Conservation (phyloP, 129 eudicot species). For the Saussurea involucrata region DNA sequence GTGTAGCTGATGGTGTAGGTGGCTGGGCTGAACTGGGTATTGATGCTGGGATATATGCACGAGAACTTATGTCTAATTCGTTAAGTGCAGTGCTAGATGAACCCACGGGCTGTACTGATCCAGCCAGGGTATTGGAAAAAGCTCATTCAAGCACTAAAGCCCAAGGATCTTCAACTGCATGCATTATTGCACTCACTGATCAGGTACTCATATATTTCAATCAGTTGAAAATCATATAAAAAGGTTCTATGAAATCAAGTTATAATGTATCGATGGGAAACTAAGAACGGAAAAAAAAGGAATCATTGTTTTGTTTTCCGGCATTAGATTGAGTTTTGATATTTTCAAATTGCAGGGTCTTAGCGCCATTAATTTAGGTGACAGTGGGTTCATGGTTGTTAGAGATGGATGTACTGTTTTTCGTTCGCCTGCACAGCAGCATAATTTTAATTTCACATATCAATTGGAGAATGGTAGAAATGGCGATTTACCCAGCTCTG, state of each 20-base stretch:
- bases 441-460: slow-evolving; percentile 72
- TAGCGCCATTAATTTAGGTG: slow-evolving; percentile 73
- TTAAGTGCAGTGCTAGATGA: slow-evolving; percentile 64
- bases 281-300: background rate
- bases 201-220: slow-evolving; percentile 34
- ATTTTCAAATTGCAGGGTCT: slow-evolving; percentile 48
- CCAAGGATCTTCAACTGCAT: slow-evolving; percentile 80
- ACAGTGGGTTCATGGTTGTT: slow-evolving; percentile 79
- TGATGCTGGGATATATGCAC: slow-evolving; percentile 71
- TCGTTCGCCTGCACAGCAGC: slow-evolving; percentile 82
- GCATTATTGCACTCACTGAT: slow-evolving; percentile 70
- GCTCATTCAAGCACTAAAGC: slow-evolving; percentile 69
- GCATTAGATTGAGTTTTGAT: background rate
- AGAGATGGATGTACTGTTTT: slow-evolving; percentile 78
- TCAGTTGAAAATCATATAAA: background rate
- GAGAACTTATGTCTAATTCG: slow-evolving; percentile 77
- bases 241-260: background rate
- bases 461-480: slow-evolving; percentile 66
- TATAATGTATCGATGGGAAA: background rate
- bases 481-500: slow-evolving; percentile 78
- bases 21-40: slow-evolving; percentile 82
- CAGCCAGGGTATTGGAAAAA: slow-evolving; percentile 75
- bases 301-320: background rate
- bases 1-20: slow-evolving; percentile 91
- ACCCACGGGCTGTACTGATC: slow-evolving; percentile 64